Percentiles rank a stretch among this genome's conserved stretches.
Evolutionary conservation across 352 stramenopile species (phyloP).

Genomic region (Phytophthora sp.): DNA sequence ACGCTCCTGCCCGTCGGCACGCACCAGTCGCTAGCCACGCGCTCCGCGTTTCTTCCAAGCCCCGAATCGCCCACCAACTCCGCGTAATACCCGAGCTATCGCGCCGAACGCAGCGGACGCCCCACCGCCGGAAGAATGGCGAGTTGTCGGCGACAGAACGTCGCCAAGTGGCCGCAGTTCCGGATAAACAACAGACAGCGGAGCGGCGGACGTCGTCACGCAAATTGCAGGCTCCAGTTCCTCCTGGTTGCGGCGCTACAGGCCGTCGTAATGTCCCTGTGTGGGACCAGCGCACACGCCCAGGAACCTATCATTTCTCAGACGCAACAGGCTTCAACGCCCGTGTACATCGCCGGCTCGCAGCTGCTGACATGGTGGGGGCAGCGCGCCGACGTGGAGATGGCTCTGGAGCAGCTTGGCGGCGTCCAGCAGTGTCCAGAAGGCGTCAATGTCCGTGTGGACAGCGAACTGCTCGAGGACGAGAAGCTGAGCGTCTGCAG

Average conservation of each 20-base stretch:
- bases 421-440: slow-evolving; percentile 35
- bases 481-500: slow-evolving; percentile 15
- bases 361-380: slow-evolving; percentile 22
- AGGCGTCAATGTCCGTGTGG: slow-evolving; percentile 28
- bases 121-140: slow-evolving; percentile 10
- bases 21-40: neutral
- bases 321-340: neutral
- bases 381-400: slow-evolving; percentile 15
- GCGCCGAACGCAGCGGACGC: neutral
- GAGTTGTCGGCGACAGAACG: slow-evolving; percentile 6
- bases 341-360: slow-evolving; percentile 19
- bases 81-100: slow-evolving; percentile 22
- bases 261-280: neutral
- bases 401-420: slow-evolving; percentile 19
- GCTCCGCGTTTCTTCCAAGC: slow-evolving; percentile 3
- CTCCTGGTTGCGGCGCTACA: slow-evolving; percentile 18
- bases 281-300: neutral
- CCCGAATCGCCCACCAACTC: neutral
- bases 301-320: slow-evolving; percentile 18
- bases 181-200: neutral
- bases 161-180: neutral
- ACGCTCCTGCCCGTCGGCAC: neutral
- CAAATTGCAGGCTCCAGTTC: neutral
- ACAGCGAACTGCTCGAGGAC: slow-evolving; percentile 27
- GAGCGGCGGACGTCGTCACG: neutral